phyloP scores from a whole-genome alignment of 2,329 filamentous ascomycete species.

The Hypoxylon sp. region DNA sequence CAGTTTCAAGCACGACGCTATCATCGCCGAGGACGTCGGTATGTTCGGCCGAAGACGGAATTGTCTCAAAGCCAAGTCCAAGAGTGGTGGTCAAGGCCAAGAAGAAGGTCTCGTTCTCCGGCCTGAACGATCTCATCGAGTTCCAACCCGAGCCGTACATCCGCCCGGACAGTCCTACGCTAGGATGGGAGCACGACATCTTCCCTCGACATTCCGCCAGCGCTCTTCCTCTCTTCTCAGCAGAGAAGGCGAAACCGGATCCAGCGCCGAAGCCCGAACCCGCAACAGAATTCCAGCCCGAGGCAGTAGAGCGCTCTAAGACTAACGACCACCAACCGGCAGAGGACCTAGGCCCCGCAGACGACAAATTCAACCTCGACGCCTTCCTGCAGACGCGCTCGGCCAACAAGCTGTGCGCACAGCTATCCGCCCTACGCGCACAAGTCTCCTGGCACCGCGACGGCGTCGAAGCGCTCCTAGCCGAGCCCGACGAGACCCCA shows the following conservation, averaged over 20 bases:
- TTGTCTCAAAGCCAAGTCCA: slow-evolving; percentile 25
- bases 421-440: slow-evolving; percentile 61
- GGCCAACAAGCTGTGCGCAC: slow-evolving; percentile 62
- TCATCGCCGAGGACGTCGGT: slow-evolving; percentile 63
- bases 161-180: slow-evolving; percentile 71
- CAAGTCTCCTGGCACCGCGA: slow-evolving; percentile 64
- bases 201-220: slow-evolving; percentile 28
- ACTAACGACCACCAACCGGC: slow-evolving; percentile 1
- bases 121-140: slow-evolving; percentile 50
- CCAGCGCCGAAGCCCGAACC: slow-evolving; percentile 7
- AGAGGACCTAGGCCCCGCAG: slow-evolving; percentile 26
- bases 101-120: slow-evolving; percentile 61
- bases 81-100: slow-evolving; percentile 44
- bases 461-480: slow-evolving; percentile 59
- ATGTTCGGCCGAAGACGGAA: slow-evolving; percentile 48
- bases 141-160: slow-evolving; percentile 60
- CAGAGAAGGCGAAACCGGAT: slow-evolving; percentile 17
- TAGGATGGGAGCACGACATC: slow-evolving; percentile 63
- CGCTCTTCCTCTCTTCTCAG: slow-evolving; percentile 24
- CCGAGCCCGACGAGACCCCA: slow-evolving; percentile 42
- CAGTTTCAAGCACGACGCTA: slow-evolving; percentile 56
- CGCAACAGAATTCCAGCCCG: slow-evolving; percentile 13
- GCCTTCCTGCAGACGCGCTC: slow-evolving; percentile 58
- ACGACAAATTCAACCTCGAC: slow-evolving; percentile 50
- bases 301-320: slow-evolving; percentile 16